Evolutionary conservation across 768 basidiomycete genomes (phyloP).

Genomic region (Leucocoprinus birnbaumii): DNA sequence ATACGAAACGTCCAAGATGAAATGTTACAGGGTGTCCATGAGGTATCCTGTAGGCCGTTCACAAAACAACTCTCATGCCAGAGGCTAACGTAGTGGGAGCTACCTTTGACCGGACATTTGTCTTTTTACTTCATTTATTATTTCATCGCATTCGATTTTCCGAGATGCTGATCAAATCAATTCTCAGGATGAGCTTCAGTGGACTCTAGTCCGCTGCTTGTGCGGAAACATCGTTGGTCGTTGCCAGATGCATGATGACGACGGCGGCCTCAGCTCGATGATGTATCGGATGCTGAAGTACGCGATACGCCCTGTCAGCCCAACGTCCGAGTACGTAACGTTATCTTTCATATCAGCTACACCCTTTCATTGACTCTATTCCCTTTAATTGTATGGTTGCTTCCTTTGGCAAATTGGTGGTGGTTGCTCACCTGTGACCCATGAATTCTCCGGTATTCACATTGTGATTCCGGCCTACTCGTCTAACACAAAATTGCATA

Average conservation of each 20-base stretch:
- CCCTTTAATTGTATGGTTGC: not conserved
- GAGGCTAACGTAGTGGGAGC: constrained; percentile 77
- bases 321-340: constrained; percentile 55
- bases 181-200: constrained; percentile 54
- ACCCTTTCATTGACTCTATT: not conserved
- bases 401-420: constrained; percentile 3
- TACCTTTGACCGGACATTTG: constrained; percentile 85
- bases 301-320: constrained; percentile 70
- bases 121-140: constrained; percentile 14
- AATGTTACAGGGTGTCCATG: constrained; percentile 24
- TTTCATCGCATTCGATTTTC: not conserved
- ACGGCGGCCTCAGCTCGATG: constrained; percentile 26
- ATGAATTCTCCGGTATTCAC: constrained; percentile 1
- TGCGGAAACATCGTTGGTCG: constrained; percentile 85
- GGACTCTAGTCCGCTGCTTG: constrained; percentile 66
- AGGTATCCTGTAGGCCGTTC: constrained; percentile 38
- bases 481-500: constrained; percentile 1
- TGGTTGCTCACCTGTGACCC: not conserved
- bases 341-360: constrained; percentile 2
- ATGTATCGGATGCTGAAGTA: constrained; percentile 82
- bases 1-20: constrained; percentile 92
- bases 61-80: constrained; percentile 84
- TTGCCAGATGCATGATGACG: constrained; percentile 46
- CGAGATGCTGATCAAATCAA: not conserved
- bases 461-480: not conserved